Evolutionary conservation across 768 basidiomycete species (phyloP), one percentile per base, ranked within the genome.

Genomic region (Ramaria sp.): DNA sequence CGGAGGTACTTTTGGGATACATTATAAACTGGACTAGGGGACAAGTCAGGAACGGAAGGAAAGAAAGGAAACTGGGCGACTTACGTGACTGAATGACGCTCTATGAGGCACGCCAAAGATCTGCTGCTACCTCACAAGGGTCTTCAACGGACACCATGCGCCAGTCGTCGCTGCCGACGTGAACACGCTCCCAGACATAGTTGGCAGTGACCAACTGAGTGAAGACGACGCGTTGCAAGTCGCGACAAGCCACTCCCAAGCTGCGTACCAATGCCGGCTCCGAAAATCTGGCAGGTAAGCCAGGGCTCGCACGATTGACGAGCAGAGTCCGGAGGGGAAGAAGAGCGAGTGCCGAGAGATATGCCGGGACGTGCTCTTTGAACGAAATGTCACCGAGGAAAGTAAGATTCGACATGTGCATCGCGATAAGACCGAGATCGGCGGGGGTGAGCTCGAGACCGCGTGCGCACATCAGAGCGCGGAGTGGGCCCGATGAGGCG

Each of bases 361-460:
- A 56, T 13, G 54, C 54, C 22, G 54, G n/a, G 53, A 41, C 31
- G 46, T 27, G 43, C 31, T 56, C 54, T 7, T 43, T 48, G 43
- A 56, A 43, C 4, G 46, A 31, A 42, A 56, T 12, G 43, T 56
- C 54, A 19, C 43, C 54, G 45, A 56, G 54, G 54, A 56, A 56
- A 5, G 15, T 12, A 27, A 56, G 54, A 15, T 19, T 48, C n/a
- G 54, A 27, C 22, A 46, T 47, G 46, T 56, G 54, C 54, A 56
- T 56, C n/a, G 54, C 54, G 2, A 56, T 12, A 7, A 56, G 46
- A 15, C 41, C 54, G 43, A 56, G 42, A 42, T 56, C 54, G 2
- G 43, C 17, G 11, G 54, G 54, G 39, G 22, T 47, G 9, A 56
- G 42, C 33, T 46, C 54, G 54, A 56, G 46, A 42, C 54, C 41